Evolutionary conservation across 257 asterid genomes (phyloP), one percentile per base, ranked within the genome.

Genomic region (Scutellaria minor): DNA sequence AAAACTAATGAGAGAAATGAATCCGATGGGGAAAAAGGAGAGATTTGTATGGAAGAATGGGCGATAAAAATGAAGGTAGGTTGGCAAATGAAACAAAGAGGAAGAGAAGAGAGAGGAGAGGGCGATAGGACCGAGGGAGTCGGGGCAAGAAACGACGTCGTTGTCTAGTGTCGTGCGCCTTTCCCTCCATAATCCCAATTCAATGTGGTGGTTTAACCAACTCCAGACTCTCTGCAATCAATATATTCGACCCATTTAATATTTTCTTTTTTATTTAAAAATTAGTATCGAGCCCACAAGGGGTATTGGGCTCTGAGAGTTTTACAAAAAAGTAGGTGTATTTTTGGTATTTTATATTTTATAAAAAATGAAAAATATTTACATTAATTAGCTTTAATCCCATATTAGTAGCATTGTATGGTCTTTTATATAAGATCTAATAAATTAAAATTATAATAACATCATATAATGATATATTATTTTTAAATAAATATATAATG

Each of bases 121-220:
- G 84, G 87, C 90, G 90, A 80, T 83, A 75, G 42, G 75, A 9
- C 54, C 90, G 78, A 85, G 77, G 83, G 69, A 10, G 45, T 3
- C 27, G 27, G 27, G 27, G 27, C 27, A 24, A 18, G 31, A 42
- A 61, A 80, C 86, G 84, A 24, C 8, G 66, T 31, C 82, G 80
- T 76, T 75, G 62, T 22, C 9, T 7, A 11, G 50, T 41, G 63
- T 46, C 20, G 59, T 64, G 60, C 54, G 60, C 57, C 66, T 55
- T 77, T 75, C 85, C 83, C 85, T 81, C 85, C 83, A 70, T 13
- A 24, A 24, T 24, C 27, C 27, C 27, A 24, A 24, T 24, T 24
- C 27, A 24, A 24, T 24, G 42, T 73, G 71, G 77, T 63, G 71
- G 77, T 72, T 72, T 40, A 72, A 51, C 77, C 64, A 52, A 62